Percentiles rank a stretch among this genome's conserved stretches.
Conservation (phyloP, 2,329 filamentous ascomycete genomes). For the Aspergillus pseudoglaucus region DNA sequence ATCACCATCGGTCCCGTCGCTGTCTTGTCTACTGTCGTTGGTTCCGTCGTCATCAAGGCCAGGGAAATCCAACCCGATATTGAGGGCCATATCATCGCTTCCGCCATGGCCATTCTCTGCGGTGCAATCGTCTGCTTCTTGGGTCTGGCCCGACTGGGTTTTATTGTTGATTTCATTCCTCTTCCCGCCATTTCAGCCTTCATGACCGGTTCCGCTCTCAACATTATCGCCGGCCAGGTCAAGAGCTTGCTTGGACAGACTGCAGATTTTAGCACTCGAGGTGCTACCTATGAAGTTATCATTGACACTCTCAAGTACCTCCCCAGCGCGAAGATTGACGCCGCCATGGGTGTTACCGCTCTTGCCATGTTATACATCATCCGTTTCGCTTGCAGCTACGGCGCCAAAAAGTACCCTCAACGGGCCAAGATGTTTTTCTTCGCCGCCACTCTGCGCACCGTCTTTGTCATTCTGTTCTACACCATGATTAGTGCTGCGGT, state of each 20-base stretch:
- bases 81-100: slow-evolving; percentile 62
- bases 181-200: slow-evolving; percentile 86
- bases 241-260: slow-evolving; percentile 73
- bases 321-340: slow-evolving; percentile 62
- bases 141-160: slow-evolving; percentile 73
- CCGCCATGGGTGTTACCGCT: slow-evolving; percentile 80
- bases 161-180: slow-evolving; percentile 89
- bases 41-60: slow-evolving; percentile 68
- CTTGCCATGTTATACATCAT: slow-evolving; percentile 71
- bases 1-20: slow-evolving; percentile 98
- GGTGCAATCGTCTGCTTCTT: slow-evolving; percentile 72
- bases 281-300: slow-evolving; percentile 71
- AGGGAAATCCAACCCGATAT: slow-evolving; percentile 49
- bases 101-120: slow-evolving; percentile 67
- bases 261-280: slow-evolving; percentile 60
- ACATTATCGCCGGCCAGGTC: slow-evolving; percentile 77
- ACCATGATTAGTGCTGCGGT: slow-evolving; percentile 83
- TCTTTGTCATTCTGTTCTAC: slow-evolving; percentile 86
- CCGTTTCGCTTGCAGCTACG: slow-evolving; percentile 56
- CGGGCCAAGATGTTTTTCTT: slow-evolving; percentile 79
- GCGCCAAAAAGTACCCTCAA: slow-evolving; percentile 62
- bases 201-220: slow-evolving; percentile 94
- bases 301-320: slow-evolving; percentile 76
- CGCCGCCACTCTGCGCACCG: slow-evolving; percentile 79
- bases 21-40: slow-evolving; percentile 86